These are phyloP conservation scores for Tilletia indica DNA, from an alignment of 1,284 basidiomycete genomes.

Conservation along the genomic window DNA sequence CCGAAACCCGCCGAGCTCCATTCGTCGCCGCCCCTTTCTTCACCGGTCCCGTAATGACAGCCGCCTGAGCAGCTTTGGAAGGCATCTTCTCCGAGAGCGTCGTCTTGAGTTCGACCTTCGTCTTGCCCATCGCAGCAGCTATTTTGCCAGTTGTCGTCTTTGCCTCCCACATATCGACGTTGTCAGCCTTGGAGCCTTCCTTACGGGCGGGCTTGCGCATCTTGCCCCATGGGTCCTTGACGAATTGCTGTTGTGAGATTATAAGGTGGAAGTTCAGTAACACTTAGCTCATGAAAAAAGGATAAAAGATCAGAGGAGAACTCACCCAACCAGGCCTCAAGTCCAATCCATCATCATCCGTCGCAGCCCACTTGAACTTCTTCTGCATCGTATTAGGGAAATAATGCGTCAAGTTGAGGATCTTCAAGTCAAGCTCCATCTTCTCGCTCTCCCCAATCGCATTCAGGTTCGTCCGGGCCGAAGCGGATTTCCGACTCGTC, in stretches of 20 bases:
- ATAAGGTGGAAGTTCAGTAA: neutral
- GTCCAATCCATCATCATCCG: slow-evolving; percentile 23
- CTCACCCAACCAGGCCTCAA: slow-evolving; percentile 30
- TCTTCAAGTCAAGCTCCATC: slow-evolving; percentile 43
- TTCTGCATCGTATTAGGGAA: slow-evolving; percentile 55
- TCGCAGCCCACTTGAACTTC: slow-evolving; percentile 52
- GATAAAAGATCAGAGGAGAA: neutral
- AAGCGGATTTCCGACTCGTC: too few relatives aligned
- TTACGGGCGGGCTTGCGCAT: slow-evolving; percentile 35
- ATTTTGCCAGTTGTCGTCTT: slow-evolving; percentile 32
- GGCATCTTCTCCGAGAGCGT: slow-evolving; percentile 21
- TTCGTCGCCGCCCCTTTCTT: slow-evolving; percentile 24
- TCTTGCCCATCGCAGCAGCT: slow-evolving; percentile 26
- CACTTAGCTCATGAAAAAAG: too few relatives aligned
- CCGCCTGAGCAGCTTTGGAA: slow-evolving; percentile 15
- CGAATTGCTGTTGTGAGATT: slow-evolving; percentile 30
- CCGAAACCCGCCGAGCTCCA: slow-evolving; percentile 24
- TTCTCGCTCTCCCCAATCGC: slow-evolving; percentile 45
- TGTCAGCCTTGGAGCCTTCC: slow-evolving; percentile 24
- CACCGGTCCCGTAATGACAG: slow-evolving; percentile 13
- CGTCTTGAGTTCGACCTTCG: slow-evolving; percentile 9
- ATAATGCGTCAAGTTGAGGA: slow-evolving; percentile 17
- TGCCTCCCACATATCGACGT: slow-evolving; percentile 21
- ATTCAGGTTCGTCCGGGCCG: slow-evolving; percentile 8
- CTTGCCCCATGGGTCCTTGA: slow-evolving; percentile 45